Percentiles rank a stretch among this genome's conserved stretches.
Evolutionary conservation across 2,329 filamentous ascomycete species (phyloP).

Genomic region (Microdochium bolleyi): DNA sequence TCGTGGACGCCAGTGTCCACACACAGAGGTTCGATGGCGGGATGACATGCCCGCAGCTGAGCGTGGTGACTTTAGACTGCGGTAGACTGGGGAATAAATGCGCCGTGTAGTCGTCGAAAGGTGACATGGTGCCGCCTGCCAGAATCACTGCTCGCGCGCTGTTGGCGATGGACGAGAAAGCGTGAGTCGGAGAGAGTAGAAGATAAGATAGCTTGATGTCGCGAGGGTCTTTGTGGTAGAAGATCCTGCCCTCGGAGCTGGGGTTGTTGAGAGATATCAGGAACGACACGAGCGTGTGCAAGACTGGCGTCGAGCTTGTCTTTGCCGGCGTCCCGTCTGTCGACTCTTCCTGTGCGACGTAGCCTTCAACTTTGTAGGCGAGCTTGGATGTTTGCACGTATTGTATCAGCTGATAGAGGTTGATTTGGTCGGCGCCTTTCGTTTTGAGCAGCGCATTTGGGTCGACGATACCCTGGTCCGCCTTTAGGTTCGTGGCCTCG

Average conservation of each 20-base stretch:
- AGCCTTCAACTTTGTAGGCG: slow-evolving; percentile 90
- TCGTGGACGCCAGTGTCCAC: slow-evolving; percentile 52
- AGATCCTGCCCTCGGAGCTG: slow-evolving; percentile 60
- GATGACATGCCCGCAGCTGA: slow-evolving; percentile 94
- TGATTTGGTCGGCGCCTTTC: slow-evolving; percentile 92
- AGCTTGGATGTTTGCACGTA: slow-evolving; percentile 91
- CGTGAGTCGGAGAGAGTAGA: slow-evolving; percentile 81
- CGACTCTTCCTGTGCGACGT: slow-evolving; percentile 56
- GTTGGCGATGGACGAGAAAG: slow-evolving; percentile 81
- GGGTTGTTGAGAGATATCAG: slow-evolving; percentile 80
- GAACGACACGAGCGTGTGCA: slow-evolving; percentile 53
- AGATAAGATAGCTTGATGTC: slow-evolving; percentile 71
- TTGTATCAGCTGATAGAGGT: slow-evolving; percentile 77
- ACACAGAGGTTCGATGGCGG: slow-evolving; percentile 74
- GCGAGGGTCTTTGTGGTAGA: slow-evolving; percentile 42
- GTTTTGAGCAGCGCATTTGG: slow-evolving; percentile 65
- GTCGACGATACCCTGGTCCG: slow-evolving; percentile 57
- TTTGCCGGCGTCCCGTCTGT: slow-evolving; percentile 15
- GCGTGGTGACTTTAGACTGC: slow-evolving; percentile 57
- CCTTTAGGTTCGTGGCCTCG: slow-evolving; percentile 38
- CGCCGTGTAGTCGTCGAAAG: slow-evolving; percentile 81
- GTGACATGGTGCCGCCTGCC: slow-evolving; percentile 95
- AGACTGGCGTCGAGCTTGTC: slow-evolving; percentile 39
- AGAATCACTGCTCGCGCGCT: slow-evolving; percentile 81
- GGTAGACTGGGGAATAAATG: slow-evolving; percentile 76